A percentile compares a stretch with the other conserved stretches of the same genome.
Evolutionary conservation across 139 green algal genomes (phyloP).

Genomic region (Closterium sp.): DNA sequence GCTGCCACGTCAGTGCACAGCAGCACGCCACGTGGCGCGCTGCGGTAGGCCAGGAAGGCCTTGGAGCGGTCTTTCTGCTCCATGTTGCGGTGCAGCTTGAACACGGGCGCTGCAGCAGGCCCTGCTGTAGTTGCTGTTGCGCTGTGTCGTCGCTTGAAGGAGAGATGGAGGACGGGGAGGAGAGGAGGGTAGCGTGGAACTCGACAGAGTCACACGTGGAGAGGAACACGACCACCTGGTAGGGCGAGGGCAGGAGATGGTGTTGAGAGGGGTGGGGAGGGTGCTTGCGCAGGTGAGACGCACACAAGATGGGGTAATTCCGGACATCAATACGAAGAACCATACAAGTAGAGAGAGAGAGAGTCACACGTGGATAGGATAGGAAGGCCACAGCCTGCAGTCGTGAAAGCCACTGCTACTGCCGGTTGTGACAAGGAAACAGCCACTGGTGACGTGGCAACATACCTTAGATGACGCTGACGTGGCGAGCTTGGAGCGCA

Average conservation of each 20-base stretch:
- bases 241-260: too few species aligned
- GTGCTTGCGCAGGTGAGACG: neutral
- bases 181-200: slow-evolving; percentile 52
- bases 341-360: too few species aligned
- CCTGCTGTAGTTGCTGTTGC: slow-evolving; percentile 6
- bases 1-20: slow-evolving; percentile 73
- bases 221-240: slow-evolving; percentile 90
- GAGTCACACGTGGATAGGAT: neutral
- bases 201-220: slow-evolving; percentile 88
- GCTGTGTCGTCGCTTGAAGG: neutral
- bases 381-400: neutral
- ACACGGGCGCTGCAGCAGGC: slow-evolving; percentile 52
- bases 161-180: neutral
- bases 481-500: neutral
- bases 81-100: slow-evolving; percentile 92
- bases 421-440: too few species aligned
- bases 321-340: too few species aligned
- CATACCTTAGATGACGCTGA: slow-evolving; percentile 6
- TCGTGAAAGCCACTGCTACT: too few species aligned
- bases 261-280: neutral
- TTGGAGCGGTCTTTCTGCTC: slow-evolving; percentile 73
- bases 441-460: neutral
- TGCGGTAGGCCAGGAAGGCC: slow-evolving; percentile 71
- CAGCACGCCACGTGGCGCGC: slow-evolving; percentile 66
- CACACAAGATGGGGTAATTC: too few species aligned